Evolutionary conservation across 2,329 filamentous ascomycete species (phyloP), one percentile per base, ranked within the genome.

Genomic region (Sphaerulina vaccinii): DNA sequence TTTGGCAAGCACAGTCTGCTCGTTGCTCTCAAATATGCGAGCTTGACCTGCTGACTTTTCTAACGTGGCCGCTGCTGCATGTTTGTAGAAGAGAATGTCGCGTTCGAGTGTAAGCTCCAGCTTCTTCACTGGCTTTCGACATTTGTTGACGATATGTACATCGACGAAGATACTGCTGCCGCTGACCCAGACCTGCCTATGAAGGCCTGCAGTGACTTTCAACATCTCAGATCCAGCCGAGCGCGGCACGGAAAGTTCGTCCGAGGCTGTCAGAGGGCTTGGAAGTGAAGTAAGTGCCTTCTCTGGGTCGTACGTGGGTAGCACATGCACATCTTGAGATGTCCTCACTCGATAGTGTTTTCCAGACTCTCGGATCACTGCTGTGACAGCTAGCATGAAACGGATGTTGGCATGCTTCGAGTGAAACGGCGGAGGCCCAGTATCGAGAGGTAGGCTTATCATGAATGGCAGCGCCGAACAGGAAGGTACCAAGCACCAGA

Each of bases 171-270:
- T 75, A 57, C 70, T 76, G 18, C 76, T 77, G 13, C 78, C 79
- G 57, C 77, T 80, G 48, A 81, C 76, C 79, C 79, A 81, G 22
- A 79, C 79, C 63, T 81, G 78, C n/a, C 79, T 73, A 62, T 81
- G 78, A 7, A 81, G 61, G 5, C 77, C 77, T 22, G 78, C 78
- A 16, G 77, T 80, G 15, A 80, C 62, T 48, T 70, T 71, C 19
- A 80, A 64, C 8, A 69, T 71, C 52, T 80, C 76, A 1, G 73
- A 52, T 1, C 66, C 66, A 22, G 63, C 65, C 35, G 73, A 68
- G 22, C 70, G 69, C 22, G 72, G 67, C 27, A 75, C 64, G 5
- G 66, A 54, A 56, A 75, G 70, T 55, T 78, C 76, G 51, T 79
- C 76, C 13, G 70, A 73, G 10, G 75, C 76, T 21, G 73, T 77